Evolutionary conservation across 805 yeast species (phyloP).

Genomic region (Wickerhamomyces canadensis): DNA sequence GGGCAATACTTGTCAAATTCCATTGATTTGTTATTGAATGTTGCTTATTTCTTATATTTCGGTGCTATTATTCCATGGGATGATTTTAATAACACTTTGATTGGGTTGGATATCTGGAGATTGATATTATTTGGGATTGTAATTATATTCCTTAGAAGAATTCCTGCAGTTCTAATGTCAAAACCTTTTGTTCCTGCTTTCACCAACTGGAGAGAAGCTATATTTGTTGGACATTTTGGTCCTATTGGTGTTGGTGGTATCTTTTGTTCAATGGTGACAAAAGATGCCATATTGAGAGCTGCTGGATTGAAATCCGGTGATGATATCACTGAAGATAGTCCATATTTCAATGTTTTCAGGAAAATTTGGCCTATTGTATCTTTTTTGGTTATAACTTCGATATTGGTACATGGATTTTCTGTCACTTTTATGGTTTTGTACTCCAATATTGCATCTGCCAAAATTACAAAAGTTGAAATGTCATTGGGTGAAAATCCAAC

Average conservation of each 20-base stretch:
- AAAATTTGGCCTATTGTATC: conserved; percentile 80
- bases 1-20: conserved; percentile 85
- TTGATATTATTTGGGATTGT: conserved; percentile 69
- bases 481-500: conserved; percentile 1
- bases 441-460: conserved; percentile 6
- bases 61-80: conserved; percentile 92
- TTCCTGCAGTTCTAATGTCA: conserved; percentile 73
- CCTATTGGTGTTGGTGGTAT: conserved; percentile 95
- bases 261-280: conserved; percentile 75
- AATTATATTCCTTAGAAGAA: conserved; percentile 67
- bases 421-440: conserved; percentile 49
- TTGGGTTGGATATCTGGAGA: conserved; percentile 77
- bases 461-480: conserved; percentile 2
- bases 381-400: conserved; percentile 75
- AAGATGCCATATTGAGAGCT: conserved; percentile 56
- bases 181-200: conserved; percentile 84
- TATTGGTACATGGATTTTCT: conserved; percentile 81
- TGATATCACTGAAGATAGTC: conserved; percentile 36
- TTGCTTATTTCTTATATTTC: conserved; percentile 82
- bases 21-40: conserved; percentile 74
- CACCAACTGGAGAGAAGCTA: conserved; percentile 87
- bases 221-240: conserved; percentile 93
- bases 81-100: conserved; percentile 51
- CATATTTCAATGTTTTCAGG: conserved; percentile 54
- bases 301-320: conserved; percentile 50